Base-by-base conservation (phyloP, 495 filamentous ascomycete species). In the Beverwykella pulmonaria region DNA sequence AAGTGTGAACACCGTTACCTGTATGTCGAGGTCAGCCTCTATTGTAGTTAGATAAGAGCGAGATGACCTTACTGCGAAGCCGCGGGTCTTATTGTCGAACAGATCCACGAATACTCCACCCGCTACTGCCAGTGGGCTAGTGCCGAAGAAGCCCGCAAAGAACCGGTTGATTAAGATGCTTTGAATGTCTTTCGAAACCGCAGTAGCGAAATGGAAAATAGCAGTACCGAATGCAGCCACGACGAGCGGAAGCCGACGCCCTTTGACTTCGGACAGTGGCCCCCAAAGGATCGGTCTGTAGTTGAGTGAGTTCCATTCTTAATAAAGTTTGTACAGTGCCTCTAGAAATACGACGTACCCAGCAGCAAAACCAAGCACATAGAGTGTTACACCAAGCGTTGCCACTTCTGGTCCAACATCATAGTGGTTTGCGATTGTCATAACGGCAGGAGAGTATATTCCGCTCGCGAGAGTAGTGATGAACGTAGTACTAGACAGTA, bases 111-210 rank as follows among this genome's bases (percentile, higher is more conserved):
- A 76, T 0, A 82, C 77, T 0, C 78, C 82, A 0, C 79, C 82
- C 1, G 83, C 82, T 12, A 82, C 74, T 2, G 82, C 79, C 1
- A 85, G 63, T 1, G 83, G 81, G 53, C 79, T 80, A 5, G 81
- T 79, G 6, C 79, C 82, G 60, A 82, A 84, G 12, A 83, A 47
- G 0, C 83, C 83, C 1, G 73, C 75, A 59, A 85, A 82, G 72
- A 84, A 84, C 0, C 82, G 79, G 41, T 76, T 78, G 15, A 85
- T 74, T 65, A 84, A 77, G 29, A 85, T 71, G 17, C 83, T 86
- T 44, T 86, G 79, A 0, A 68, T 56, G 53, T 76, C 74, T 60
- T 76, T 74, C 14, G 63, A 68, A 1, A 72, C 66, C 0, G 74
- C 75, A 5, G 73, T 71, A 23, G 70, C 61, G 22, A 75, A 66